Conservation (phyloP, 306 rosid genomes). For the Lathyrus oleraceus region DNA sequence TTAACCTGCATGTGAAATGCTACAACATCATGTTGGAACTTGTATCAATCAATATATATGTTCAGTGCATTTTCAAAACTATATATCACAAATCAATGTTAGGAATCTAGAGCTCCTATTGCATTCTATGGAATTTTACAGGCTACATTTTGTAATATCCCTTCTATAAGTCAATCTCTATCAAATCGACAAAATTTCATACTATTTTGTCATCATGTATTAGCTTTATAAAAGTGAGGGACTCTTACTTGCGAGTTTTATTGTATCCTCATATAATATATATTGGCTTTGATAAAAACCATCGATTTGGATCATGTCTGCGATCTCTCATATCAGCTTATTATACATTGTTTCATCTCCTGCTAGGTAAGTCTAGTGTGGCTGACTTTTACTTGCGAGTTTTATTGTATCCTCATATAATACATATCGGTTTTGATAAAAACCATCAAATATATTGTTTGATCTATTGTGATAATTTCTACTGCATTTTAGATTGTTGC, state of each 20-base stretch:
- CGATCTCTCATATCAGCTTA: slow-evolving; percentile 15
- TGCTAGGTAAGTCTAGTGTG: slow-evolving; percentile 1
- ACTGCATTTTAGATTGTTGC: slow-evolving; percentile 69
- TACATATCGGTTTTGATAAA: slow-evolving; percentile 14
- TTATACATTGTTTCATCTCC: neutral
- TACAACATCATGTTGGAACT: too few species aligned
- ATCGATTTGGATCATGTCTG: slow-evolving; percentile 24
- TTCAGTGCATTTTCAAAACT: too few species aligned
- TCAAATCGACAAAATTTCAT: neutral
- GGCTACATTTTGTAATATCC: slow-evolving; percentile 4
- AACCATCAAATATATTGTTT: slow-evolving; percentile 25
- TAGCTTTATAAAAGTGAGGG: neutral
- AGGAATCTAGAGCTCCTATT: slow-evolving; percentile 4
- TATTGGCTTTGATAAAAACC: slow-evolving; percentile 16
- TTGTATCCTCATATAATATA: slow-evolving; percentile 4
- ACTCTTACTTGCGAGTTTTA: neutral
- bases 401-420: neutral
- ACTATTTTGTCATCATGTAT: neutral
- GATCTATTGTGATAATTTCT: slow-evolving; percentile 23
- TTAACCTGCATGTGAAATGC: too few species aligned
- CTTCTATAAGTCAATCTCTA: neutral
- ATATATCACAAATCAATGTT: neutral
- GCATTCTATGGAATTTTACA: slow-evolving; percentile 1
- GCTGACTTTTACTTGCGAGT: slow-evolving; percentile 8
- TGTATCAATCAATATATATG: too few species aligned